phyloP scores from a whole-genome alignment of 2,329 filamentous ascomycete genomes.

The Sporothrix pseudoabietina region DNA sequence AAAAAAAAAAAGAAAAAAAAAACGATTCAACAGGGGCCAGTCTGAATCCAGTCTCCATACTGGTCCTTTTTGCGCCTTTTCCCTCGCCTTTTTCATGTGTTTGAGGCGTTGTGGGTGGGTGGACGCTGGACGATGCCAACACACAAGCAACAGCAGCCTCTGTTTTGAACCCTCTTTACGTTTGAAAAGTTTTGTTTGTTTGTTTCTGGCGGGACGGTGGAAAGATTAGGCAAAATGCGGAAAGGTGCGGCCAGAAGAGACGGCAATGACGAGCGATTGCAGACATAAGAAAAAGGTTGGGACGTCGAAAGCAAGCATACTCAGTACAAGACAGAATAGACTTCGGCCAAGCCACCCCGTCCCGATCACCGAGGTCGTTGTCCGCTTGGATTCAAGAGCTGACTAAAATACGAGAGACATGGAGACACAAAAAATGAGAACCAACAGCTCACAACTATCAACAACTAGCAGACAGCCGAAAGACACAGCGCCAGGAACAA shows the following conservation, averaged over 20 bases:
- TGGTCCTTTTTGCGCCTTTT: slow-evolving; percentile 22
- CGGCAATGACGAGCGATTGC: slow-evolving; percentile 14
- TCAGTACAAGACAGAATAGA: background rate
- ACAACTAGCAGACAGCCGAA: background rate
- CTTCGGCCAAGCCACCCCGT: slow-evolving; percentile 2
- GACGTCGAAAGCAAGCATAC: background rate
- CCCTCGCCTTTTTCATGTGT: slow-evolving; percentile 9
- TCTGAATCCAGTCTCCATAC: background rate
- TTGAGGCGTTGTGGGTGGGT: background rate
- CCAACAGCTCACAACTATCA: background rate
- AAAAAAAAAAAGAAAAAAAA: slow-evolving; percentile 13
- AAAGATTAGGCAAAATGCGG: slow-evolving; percentile 28
- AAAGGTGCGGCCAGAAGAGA: slow-evolving; percentile 24
- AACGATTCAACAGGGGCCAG: background rate
- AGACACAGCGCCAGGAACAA: slow-evolving; percentile 2
- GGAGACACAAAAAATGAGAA: background rate
- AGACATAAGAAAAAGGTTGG: background rate
- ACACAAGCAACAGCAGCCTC: background rate
- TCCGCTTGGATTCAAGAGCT: background rate
- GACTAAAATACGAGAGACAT: slow-evolving; percentile 6
- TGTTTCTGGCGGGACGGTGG: background rate
- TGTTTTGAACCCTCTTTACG: background rate
- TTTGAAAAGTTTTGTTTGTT: background rate
- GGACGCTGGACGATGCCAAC: background rate
- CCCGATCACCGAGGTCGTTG: slow-evolving; percentile 19